phyloP scores from a whole-genome alignment of 2,329 filamentous ascomycete genomes.

The Lachnellula occidentalis region DNA sequence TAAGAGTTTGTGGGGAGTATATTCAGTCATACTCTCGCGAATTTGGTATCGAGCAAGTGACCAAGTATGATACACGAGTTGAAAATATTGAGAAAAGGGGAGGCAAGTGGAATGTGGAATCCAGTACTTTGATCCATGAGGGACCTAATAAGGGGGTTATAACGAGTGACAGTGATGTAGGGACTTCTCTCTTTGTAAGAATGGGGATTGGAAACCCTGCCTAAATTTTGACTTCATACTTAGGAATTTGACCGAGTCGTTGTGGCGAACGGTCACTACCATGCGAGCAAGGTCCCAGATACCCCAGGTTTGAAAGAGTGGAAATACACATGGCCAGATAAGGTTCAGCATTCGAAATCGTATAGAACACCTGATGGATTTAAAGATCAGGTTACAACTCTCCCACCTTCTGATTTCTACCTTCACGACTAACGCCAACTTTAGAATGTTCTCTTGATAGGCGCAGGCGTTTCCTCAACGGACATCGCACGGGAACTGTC shows the following conservation, averaged over 20 bases:
- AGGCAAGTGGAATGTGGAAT: slow-evolving; percentile 18
- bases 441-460: slow-evolving; percentile 48
- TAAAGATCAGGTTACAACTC: slow-evolving; percentile 36
- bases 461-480: slow-evolving; percentile 48
- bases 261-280: slow-evolving; percentile 63
- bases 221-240: background rate
- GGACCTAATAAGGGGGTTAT: slow-evolving; percentile 3
- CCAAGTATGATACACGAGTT: slow-evolving; percentile 22
- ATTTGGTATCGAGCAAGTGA: slow-evolving; percentile 16
- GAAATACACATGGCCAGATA: slow-evolving; percentile 46
- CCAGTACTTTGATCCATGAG: slow-evolving; percentile 10
- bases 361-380: slow-evolving; percentile 61
- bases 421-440: slow-evolving; percentile 1
- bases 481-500: slow-evolving; percentile 26
- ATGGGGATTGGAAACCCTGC: background rate
- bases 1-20: slow-evolving; percentile 19
- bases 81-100: slow-evolving; percentile 19
- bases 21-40: slow-evolving; percentile 16
- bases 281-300: slow-evolving; percentile 55
- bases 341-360: slow-evolving; percentile 64
- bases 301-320: slow-evolving; percentile 53
- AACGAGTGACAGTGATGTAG: slow-evolving; percentile 9
- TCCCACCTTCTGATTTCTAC: background rate
- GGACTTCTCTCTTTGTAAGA: background rate
- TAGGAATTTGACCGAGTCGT: slow-evolving; percentile 57